A percentile compares a stretch with the other conserved stretches of the same genome.
phyloP scores from a whole-genome alignment of 106 monocot genomes.

The Allium cepa region DNA sequence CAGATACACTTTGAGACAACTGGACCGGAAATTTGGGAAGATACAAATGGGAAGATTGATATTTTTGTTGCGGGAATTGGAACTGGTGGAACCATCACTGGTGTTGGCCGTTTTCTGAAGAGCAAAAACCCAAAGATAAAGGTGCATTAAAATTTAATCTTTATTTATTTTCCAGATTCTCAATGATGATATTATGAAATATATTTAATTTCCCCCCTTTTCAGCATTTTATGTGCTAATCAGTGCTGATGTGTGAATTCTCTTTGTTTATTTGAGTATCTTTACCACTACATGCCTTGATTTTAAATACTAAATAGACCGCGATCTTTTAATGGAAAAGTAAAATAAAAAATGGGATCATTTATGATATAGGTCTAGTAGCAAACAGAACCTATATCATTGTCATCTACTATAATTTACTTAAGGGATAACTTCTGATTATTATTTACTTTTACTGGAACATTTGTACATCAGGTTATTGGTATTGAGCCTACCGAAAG shows the following conservation, averaged over 20 bases:
- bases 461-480: constrained; percentile 50
- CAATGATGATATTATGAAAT: not conserved
- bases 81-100: constrained; percentile 94
- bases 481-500: constrained; percentile 96
- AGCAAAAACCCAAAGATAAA: constrained; percentile 79
- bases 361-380: not conserved
- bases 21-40: constrained; percentile 98
- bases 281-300: not conserved
- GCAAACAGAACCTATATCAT: not conserved
- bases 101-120: constrained; percentile 83
- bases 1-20: constrained; percentile 95
- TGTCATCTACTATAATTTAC: not conserved
- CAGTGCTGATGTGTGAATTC: not conserved
- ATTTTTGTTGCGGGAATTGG: constrained; percentile 96
- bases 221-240: no score
- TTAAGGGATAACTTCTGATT: not conserved
- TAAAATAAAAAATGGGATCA: not conserved
- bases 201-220: not conserved
- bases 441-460: not conserved
- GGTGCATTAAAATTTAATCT: constrained; percentile 23
- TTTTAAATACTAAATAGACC: not conserved
- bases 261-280: not conserved
- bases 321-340: not conserved
- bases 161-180: not conserved
- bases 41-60: constrained; percentile 86